Evolutionary conservation across 805 yeast species (phyloP), one percentile per base, ranked within the genome.

Genomic region (Isabelozyma pseudorhagii): DNA sequence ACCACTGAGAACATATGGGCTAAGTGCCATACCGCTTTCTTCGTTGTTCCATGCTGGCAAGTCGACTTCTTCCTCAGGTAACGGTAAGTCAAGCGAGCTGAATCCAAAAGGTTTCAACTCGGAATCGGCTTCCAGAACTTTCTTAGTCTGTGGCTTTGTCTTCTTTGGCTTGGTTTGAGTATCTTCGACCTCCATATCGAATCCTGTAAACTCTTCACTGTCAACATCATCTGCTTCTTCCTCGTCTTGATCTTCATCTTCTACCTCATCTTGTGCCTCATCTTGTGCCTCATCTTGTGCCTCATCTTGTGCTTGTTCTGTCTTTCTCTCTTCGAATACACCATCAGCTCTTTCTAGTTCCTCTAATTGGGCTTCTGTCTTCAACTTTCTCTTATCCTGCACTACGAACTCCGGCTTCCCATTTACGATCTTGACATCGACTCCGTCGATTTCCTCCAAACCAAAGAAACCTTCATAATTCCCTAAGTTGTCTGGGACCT

Each of bases 381-480:
- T 59, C n/a, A 41, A 27, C 21, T 31, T 28, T 13, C 38, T 15
- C 39, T 73, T 76, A 17, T 69, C 72, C 46, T 64, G 66, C 13
- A 67, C 67, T 8, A 68, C 56, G 59, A 85, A 87, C 47, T 80
- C 79, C 0, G 86, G 83, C 46, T 74, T 70, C 11, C 96, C 97
- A 53, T 88, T 74, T 2, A 82, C 80, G 48, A 84, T 76, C 51
- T 87, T 82, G 6, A 93, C 92, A 59, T 80, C 92, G 34, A 93
- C 97, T 42, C 97, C 97, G 50, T 90, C 97, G 46, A 94, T 78
- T 64, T 93, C 98, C 65, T 93, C 99, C 36, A 94, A 71, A 0
- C 97, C 99, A 64, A 84, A 90, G 59, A 92, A 86, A 0, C 97
- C 97, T 55, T 88, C 92, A 61, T 87, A 89, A 66, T 90, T 97